These are phyloP conservation scores for Ormosia semicastrata DNA, from an alignment of 306 rosid genomes.

Conservation along the genomic window DNA sequence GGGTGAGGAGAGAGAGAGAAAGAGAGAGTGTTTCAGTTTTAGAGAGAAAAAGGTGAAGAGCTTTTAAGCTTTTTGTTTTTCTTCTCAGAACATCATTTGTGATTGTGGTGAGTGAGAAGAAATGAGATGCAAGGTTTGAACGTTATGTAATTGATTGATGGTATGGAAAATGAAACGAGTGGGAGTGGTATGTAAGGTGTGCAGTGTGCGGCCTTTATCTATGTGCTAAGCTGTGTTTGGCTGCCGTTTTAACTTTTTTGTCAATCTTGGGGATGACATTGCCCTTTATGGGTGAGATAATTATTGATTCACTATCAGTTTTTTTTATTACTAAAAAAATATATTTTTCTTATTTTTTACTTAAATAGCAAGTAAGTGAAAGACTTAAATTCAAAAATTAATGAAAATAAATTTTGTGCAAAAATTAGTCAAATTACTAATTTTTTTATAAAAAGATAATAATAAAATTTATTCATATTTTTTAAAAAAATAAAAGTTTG, in stretches of 20 bases:
- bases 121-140: constrained; percentile 11
- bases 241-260: neutral
- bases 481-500: too few species aligned
- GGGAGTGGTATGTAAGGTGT: neutral
- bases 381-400: too few species aligned
- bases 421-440: too few species aligned
- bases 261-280: neutral
- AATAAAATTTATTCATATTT: too few species aligned
- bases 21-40: neutral
- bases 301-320: too few species aligned
- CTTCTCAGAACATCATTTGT: neutral
- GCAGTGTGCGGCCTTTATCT: neutral
- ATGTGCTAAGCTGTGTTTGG: neutral
- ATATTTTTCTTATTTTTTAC: too few species aligned
- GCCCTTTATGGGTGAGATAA: neutral
- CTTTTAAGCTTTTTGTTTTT: neutral
- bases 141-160: neutral
- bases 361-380: too few species aligned
- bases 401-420: too few species aligned
- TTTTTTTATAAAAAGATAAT: too few species aligned
- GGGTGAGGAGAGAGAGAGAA: neutral
- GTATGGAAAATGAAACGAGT: constrained; percentile 1
- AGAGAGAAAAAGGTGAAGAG: neutral
- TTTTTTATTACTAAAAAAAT: neutral
- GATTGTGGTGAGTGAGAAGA: constrained; percentile 8